Evolutionary conservation across 2,329 filamentous ascomycete genomes (phyloP).

Genomic region (Herpotrichia juniperi): DNA sequence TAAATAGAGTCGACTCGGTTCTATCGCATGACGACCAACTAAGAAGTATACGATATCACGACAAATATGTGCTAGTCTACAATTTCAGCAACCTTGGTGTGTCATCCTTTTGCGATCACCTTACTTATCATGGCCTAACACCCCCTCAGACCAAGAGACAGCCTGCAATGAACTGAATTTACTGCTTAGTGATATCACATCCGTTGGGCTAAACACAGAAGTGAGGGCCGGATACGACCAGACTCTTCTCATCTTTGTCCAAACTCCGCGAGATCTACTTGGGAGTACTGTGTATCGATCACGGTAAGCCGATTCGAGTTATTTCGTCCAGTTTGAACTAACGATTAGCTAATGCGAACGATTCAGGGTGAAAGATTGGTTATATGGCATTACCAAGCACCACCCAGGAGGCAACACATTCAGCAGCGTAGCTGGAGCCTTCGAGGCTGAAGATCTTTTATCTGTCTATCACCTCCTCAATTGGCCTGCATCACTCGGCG

Average conservation of each 20-base stretch:
- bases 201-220: constrained; percentile 37
- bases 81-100: constrained; percentile 34
- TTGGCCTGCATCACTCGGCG: constrained; percentile 73
- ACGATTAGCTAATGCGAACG: neutral
- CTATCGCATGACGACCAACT: too few species aligned
- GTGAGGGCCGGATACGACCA: constrained; percentile 37
- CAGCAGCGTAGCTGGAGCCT: constrained; percentile 64
- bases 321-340: neutral
- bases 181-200: constrained; percentile 31
- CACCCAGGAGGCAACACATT: constrained; percentile 57
- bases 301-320: constrained; percentile 21
- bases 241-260: constrained; percentile 36
- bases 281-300: constrained; percentile 39
- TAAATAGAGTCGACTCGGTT: too few species aligned
- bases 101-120: constrained; percentile 7
- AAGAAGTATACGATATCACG: constrained; percentile 22
- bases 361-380: constrained; percentile 78
- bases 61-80: constrained; percentile 41
- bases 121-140: constrained; percentile 11
- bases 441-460: constrained; percentile 78
- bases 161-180: constrained; percentile 24
- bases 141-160: too few species aligned
- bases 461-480: constrained; percentile 80
- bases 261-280: constrained; percentile 35
- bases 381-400: constrained; percentile 73